Conservation (phyloP, 2,329 filamentous ascomycete species). For the Geosmithia morbida region DNA sequence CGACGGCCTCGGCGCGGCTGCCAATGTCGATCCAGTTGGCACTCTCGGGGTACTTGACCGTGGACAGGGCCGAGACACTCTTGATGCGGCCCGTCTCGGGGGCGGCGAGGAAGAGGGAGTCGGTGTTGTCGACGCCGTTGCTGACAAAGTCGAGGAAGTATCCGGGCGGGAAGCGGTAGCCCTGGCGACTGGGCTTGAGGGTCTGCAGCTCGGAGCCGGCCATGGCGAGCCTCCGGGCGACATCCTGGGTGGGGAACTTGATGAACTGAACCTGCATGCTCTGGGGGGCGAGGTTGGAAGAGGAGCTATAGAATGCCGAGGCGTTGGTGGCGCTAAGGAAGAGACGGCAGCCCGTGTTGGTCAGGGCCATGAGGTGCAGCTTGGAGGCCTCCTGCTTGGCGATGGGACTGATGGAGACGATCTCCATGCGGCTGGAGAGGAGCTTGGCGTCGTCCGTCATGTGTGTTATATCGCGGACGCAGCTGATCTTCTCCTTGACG, state of each 20-base stretch:
- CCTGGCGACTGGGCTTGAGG: slow-evolving; percentile 33
- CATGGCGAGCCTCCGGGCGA: slow-evolving; percentile 11
- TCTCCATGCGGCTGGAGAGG: slow-evolving; percentile 52
- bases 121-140: slow-evolving; percentile 42
- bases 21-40: slow-evolving; percentile 67
- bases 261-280: slow-evolving; percentile 98
- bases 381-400: slow-evolving; percentile 65
- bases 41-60: slow-evolving; percentile 58
- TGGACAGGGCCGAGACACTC: slow-evolving; percentile 34
- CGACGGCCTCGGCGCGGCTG: slow-evolving; percentile 62
- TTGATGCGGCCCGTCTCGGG: slow-evolving; percentile 82
- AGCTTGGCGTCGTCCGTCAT: slow-evolving; percentile 64
- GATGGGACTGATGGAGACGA: slow-evolving; percentile 79
- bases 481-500: slow-evolving; percentile 47
- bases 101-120: slow-evolving; percentile 68
- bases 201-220: slow-evolving; percentile 30
- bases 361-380: slow-evolving; percentile 80
- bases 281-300: slow-evolving; percentile 55
- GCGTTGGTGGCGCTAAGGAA: slow-evolving; percentile 84
- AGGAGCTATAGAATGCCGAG: slow-evolving; percentile 44
- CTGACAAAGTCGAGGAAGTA: slow-evolving; percentile 79
- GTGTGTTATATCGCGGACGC: slow-evolving; percentile 64
- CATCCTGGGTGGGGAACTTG: slow-evolving; percentile 63
- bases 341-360: slow-evolving; percentile 77
- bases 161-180: slow-evolving; percentile 62